Conservation (phyloP, 495 filamentous ascomycete genomes). For the Hypoxylon fuscum region DNA sequence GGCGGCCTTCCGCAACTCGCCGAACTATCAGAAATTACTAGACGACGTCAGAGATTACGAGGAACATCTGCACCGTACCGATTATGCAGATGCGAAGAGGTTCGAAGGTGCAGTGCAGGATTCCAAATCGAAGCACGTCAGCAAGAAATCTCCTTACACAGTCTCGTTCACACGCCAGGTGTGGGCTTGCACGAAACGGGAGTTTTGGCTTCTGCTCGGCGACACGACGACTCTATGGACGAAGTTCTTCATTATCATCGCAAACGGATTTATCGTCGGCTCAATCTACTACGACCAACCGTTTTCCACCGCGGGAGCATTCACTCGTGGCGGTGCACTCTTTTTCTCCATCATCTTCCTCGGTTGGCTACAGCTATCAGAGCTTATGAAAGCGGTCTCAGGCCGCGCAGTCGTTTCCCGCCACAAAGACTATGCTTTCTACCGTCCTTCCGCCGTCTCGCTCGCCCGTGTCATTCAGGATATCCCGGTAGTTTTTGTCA, state of each 20-base stretch:
- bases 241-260: conserved; percentile 79
- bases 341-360: conserved; percentile 80
- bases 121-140: conserved; percentile 72
- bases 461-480: conserved; percentile 75
- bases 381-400: conserved; percentile 70
- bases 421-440: conserved; percentile 73
- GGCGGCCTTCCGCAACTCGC: conserved; percentile 67
- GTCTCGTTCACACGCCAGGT: conserved; percentile 76
- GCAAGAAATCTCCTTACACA: conserved; percentile 74
- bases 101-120: conserved; percentile 76
- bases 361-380: conserved; percentile 78
- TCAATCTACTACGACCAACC: conserved; percentile 76
- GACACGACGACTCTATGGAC: conserved; percentile 78
- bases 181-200: conserved; percentile 72
- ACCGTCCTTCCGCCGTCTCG: conserved; percentile 75
- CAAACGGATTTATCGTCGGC: conserved; percentile 77
- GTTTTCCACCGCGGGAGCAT: conserved; percentile 70
- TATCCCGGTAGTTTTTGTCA: conserved; percentile 70
- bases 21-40: conserved; percentile 58
- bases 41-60: conserved; percentile 62
- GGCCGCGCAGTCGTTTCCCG: conserved; percentile 40
- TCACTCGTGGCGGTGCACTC: conserved; percentile 70
- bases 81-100: conserved; percentile 69
- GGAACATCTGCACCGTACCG: conserved; percentile 50
- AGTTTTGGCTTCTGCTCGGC: conserved; percentile 79